Base-by-base conservation (phyloP, 2,329 filamentous ascomycete species). In the Aspergillus sp. region DNA sequence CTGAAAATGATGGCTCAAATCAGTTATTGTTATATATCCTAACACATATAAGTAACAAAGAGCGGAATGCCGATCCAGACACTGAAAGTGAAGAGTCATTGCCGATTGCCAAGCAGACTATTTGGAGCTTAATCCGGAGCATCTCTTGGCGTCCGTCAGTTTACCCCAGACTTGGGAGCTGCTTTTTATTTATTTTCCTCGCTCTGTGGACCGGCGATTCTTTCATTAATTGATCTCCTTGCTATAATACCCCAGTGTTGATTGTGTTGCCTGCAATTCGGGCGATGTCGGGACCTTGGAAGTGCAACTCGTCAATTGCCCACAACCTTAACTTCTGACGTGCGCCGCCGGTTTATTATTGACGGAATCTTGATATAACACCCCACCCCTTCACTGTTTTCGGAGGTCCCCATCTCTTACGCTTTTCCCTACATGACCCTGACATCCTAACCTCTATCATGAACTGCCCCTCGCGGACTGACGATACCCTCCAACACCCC, bases 391-490 rank as follows among this genome's bases (percentile, higher is more conserved):
- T 37, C 33, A 35, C 21, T 17, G 19, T 25, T 17, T 25, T 19
- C 19, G 15, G 8, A 33, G 25, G 11, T n/a, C 23, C 39, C n/a
- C 9, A 19, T 19, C 11, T 21, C 21, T 21, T 12, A 17, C 19
- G 15, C 8, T 15, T 15, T 21, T 15, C 19, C 4, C 31, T 23
- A 17, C 33, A 17, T 23, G 7, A 25, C 25, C 9, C 27, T n/a
- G 14, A 41, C 23, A 3, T 14, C 15, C 3, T 27, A 37, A 23
- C 39, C 4, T 23, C 23, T 44, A 53, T 54, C 51, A 89, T 89
- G 86, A 88, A 88, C 67, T 87, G 85, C 69, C 85, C 86, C 57
- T 87, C 85, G 6, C 78, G 84, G 63, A 84, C 80, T 33, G 85
- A 89, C 59, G 79, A 84, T 56, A 76, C 79, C 31, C 70, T 79